These are phyloP conservation scores for Gracilariopsis chorda DNA, from an alignment of 23 red algal genomes.

Conservation along the genomic window DNA sequence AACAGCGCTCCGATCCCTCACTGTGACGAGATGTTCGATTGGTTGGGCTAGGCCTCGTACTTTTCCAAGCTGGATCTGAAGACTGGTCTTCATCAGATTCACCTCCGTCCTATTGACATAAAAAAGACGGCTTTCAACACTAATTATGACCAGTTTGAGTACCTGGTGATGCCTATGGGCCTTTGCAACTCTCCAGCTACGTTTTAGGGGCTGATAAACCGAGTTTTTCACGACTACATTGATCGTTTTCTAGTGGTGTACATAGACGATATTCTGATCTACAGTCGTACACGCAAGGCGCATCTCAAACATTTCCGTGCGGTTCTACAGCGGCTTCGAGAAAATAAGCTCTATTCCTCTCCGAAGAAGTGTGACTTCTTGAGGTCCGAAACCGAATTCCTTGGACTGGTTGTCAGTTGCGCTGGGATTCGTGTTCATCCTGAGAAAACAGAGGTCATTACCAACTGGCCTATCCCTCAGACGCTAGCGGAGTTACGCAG, in stretches of 20 bases:
- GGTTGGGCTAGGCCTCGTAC: no score
- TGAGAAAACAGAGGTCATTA: background rate
- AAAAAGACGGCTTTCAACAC: background rate
- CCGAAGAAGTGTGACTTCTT: background rate
- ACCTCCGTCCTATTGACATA: background rate
- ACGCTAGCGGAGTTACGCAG: background rate
- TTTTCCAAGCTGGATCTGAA: background rate
- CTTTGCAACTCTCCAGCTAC: slow-evolving; percentile 11
- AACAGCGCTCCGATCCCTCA: no score
- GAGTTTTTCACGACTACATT: background rate
- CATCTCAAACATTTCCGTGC: background rate
- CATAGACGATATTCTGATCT: slow-evolving; percentile 1
- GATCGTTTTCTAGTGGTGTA: background rate
- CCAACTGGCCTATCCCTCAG: background rate
- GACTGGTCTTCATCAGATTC: background rate
- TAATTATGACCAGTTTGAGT: background rate
- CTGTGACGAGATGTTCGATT: no score
- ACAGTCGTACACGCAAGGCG: background rate
- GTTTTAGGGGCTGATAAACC: slow-evolving; percentile 10
- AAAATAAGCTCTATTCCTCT: background rate
- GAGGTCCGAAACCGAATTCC: background rate
- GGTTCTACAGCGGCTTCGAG: background rate
- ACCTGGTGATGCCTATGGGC: background rate
- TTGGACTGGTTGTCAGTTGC: background rate
- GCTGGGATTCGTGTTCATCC: background rate